These are phyloP conservation scores for Hyaloscypha variabilis DNA, from an alignment of 495 filamentous ascomycete species.

Conservation along the genomic window DNA sequence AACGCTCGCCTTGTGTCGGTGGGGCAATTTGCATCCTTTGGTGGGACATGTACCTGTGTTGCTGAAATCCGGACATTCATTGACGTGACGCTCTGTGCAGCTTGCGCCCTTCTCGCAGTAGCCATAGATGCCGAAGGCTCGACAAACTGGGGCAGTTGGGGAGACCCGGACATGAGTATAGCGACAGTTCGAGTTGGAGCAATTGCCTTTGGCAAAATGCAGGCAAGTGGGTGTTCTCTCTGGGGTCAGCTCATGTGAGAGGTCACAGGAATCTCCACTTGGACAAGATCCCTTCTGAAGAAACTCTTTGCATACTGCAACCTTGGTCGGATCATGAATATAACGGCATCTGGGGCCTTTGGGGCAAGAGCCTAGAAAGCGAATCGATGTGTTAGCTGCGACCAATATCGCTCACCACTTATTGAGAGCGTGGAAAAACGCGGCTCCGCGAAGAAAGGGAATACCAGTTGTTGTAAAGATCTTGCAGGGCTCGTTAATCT, in stretches of 20 bases:
- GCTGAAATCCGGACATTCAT: conserved; percentile 94
- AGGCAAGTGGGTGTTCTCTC: conserved; percentile 85
- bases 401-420: conserved; percentile 14
- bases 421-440: conserved; percentile 4
- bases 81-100: conserved; percentile 82
- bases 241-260: conserved; percentile 88
- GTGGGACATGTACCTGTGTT: conserved; percentile 84
- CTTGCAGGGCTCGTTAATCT: conserved; percentile 81
- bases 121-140: conserved; percentile 80
- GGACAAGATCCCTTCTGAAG: conserved; percentile 78
- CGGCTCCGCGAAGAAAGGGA: conserved; percentile 35
- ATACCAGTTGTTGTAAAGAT: conserved; percentile 93
- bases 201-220: conserved; percentile 90
- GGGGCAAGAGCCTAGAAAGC: conserved; percentile 70
- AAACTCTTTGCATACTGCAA: conserved; percentile 89
- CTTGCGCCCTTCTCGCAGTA: conserved; percentile 84
- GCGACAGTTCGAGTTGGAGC: conserved; percentile 83
- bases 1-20: conserved; percentile 82
- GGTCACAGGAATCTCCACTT: conserved; percentile 81
- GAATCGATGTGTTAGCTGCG: conserved; percentile 25
- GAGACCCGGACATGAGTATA: conserved; percentile 88
- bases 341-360: conserved; percentile 81
- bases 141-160: conserved; percentile 81
- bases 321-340: conserved; percentile 83
- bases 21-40: conserved; percentile 81